Base-by-base conservation (phyloP, 805 yeast species). In the Cyberlindnera bimundalis region DNA sequence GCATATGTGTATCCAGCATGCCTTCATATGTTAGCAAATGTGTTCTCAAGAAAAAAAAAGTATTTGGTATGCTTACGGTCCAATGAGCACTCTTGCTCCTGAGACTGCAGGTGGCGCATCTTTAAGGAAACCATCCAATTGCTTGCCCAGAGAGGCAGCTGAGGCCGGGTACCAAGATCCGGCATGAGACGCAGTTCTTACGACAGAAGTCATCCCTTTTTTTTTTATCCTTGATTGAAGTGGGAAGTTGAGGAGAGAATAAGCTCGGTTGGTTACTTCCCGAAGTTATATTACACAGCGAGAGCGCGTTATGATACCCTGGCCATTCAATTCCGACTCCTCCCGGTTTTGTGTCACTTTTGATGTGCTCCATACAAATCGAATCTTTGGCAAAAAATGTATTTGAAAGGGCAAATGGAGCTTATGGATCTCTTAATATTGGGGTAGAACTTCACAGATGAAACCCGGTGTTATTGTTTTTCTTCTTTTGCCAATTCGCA, bases 1-100 rank as follows among this genome's bases (percentile, higher is more conserved):
- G 95, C 82, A 58, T 83, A 93, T 5, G 83, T 56, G 56, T 83
- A 89, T 0, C 99, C 99, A 7, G 99, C 99, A 61, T 93, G 99
- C 1, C 79, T 75, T 18, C 2, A 12, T 21, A 3, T 21, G 40
- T 37, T 33, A 35, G 47, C 30, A 32, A 24, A 16, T 16, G 11
- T 6, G 8, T 11, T n/a, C 20, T 18, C 5, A 7, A 21, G 24
- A 19, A 19, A 19, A n/a, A 12, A 13, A 12, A 11, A 21, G n/a
- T 9, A 26, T 24, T 17, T 19, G 5, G 11, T 6, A 27, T 17
- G 60, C 68, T 42, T 43, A 66, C 59, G 80, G 86, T 8, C 82
- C 84, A 12, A 78, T 68, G 11, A 74, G 59, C n/a, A 78, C 61
- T 40, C 81, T 62, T 25, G 79, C 77, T 4, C 68, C 73, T 5